These are phyloP conservation scores for Ramalina intermedia DNA, from an alignment of 495 filamentous ascomycete species.

Conservation along the genomic window DNA sequence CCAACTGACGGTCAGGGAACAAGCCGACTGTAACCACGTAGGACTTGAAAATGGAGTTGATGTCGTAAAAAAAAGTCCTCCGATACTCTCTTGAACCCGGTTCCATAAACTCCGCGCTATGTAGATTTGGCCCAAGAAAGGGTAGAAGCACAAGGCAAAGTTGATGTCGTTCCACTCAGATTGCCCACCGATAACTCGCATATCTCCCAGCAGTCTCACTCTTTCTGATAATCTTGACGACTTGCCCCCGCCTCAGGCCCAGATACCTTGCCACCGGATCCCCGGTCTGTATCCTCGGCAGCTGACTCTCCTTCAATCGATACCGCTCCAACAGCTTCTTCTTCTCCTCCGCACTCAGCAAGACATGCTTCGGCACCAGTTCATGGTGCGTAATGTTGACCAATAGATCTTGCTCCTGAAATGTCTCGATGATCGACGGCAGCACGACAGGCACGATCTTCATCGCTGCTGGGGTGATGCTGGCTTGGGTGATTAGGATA, in stretches of 20 bases:
- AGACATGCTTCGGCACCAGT: slow-evolving; percentile 83
- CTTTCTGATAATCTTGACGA: slow-evolving; percentile 93
- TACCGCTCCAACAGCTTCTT: slow-evolving; percentile 67
- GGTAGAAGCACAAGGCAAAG: not conserved
- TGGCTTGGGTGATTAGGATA: slow-evolving; percentile 69
- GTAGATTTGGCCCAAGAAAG: not conserved
- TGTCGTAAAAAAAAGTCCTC: slow-evolving; percentile 17
- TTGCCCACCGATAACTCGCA: slow-evolving; percentile 51
- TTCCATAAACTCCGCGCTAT: not conserved
- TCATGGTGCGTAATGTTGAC: slow-evolving; percentile 98
- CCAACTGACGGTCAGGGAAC: slow-evolving; percentile 9
- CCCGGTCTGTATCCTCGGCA: slow-evolving; percentile 78
- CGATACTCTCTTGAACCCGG: too few relatives aligned
- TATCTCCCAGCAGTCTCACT: slow-evolving; percentile 47
- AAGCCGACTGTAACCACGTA: slow-evolving; percentile 24
- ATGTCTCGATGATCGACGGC: slow-evolving; percentile 74
- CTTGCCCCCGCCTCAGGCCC: slow-evolving; percentile 81
- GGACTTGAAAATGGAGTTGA: slow-evolving; percentile 24
- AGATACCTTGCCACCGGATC: slow-evolving; percentile 90
- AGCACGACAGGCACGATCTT: slow-evolving; percentile 64
- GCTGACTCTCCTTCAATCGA: slow-evolving; percentile 88
- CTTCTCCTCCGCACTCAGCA: slow-evolving; percentile 86
- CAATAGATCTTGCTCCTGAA: slow-evolving; percentile 86
- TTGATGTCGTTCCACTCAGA: slow-evolving; percentile 23
- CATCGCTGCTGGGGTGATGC: slow-evolving; percentile 70